Percentiles rank a stretch among this genome's conserved stretches.
Conservation (phyloP, 768 basidiomycete genomes). For the Suillus cothurnatus region DNA sequence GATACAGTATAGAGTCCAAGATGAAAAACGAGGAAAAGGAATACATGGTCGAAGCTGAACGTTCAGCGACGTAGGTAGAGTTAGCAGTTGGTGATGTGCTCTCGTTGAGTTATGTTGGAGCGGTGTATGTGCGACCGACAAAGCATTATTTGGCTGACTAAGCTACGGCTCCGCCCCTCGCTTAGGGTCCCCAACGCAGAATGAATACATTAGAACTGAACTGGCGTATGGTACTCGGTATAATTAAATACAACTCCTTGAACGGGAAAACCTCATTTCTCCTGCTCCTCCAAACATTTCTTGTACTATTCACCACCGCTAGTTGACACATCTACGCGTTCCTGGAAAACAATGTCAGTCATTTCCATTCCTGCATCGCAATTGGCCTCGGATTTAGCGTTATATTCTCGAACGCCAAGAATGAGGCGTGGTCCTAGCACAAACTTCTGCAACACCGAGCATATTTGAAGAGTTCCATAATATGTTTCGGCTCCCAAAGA, state of each 20-base stretch:
- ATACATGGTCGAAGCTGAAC: no score
- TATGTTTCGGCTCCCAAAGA: neutral
- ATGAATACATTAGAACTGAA: no score
- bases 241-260: neutral
- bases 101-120: no score
- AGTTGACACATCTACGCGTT: neutral
- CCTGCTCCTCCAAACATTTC: neutral
- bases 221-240: neutral
- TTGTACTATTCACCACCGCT: neutral
- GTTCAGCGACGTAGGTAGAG: no score
- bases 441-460: neutral
- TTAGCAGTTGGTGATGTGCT: no score
- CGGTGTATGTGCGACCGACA: no score
- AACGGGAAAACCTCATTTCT: neutral
- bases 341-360: neutral
- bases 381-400: neutral
- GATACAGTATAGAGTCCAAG: no score
- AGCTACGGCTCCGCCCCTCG: no score
- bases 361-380: neutral
- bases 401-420: neutral
- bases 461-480: neutral
- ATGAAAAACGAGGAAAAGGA: no score
- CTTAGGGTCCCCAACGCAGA: no score
- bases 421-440: neutral
- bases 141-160: no score